Conservation (phyloP, 768 basidiomycete species). For the Solioccasus polychromus region DNA sequence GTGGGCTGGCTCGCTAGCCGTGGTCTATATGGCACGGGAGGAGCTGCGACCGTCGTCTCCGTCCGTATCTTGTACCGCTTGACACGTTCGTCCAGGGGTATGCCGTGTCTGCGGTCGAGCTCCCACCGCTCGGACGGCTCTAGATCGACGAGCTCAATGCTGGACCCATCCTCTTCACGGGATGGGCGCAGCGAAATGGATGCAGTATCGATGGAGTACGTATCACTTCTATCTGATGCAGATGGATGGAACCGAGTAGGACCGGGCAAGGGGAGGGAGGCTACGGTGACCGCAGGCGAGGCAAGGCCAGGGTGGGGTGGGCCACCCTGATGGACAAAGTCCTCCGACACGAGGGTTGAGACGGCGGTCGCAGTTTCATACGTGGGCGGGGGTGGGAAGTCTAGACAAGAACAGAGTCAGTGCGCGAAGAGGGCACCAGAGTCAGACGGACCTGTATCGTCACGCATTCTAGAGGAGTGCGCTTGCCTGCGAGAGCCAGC, state of each 20-base stretch:
- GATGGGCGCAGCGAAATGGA: conserved; percentile 18
- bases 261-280: conserved; percentile 21
- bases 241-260: conserved; percentile 8
- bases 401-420: conserved; percentile 13
- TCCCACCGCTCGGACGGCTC: conserved; percentile 44
- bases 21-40: conserved; percentile 28
- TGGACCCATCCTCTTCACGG: conserved; percentile 47
- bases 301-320: conserved; percentile 22
- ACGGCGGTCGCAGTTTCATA: conserved; percentile 55
- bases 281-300: conserved; percentile 24
- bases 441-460: conserved; percentile 32
- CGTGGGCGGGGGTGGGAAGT: conserved; percentile 76
- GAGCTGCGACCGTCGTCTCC: conserved; percentile 17
- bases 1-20: conserved; percentile 29
- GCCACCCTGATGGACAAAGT: conserved; percentile 34
- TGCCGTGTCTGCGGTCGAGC: conserved; percentile 41
- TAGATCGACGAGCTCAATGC: conserved; percentile 51
- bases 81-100: conserved; percentile 41
- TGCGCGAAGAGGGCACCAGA: conserved; percentile 23
- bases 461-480: conserved; percentile 24
- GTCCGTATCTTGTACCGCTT: conserved; percentile 35
- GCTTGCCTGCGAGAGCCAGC: conserved; percentile 25
- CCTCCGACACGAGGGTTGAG: conserved; percentile 38
- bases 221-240: conserved; percentile 24
- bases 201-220: conserved; percentile 18